These are phyloP conservation scores for Polychytrium aggregatum DNA, from an alignment of 192 early-diverging fungal genomes.

Conservation along the genomic window DNA sequence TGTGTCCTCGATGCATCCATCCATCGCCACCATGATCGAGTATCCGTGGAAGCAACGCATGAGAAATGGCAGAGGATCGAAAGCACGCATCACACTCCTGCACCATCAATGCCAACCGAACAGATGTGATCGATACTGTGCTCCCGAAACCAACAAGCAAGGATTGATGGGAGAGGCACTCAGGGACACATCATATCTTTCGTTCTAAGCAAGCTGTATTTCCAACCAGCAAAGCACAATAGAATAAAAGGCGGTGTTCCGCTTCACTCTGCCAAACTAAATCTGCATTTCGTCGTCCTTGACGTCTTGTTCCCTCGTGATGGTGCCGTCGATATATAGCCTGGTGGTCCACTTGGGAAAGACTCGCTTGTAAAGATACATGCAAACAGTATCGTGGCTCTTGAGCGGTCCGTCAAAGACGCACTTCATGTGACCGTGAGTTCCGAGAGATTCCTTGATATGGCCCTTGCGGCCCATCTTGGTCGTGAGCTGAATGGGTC, in stretches of 20 bases:
- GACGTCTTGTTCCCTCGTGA: too few relatives aligned
- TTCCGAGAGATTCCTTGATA: conserved; percentile 87
- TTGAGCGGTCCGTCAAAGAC: conserved; percentile 79
- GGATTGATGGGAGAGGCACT: too few relatives aligned
- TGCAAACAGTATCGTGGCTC: conserved; percentile 90
- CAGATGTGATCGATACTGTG: too few relatives aligned
- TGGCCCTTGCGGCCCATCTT: conserved; percentile 88
- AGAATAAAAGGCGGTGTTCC: not conserved
- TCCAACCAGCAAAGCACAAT: not conserved
- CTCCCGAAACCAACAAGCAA: too few relatives aligned
- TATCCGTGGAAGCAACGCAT: too few relatives aligned
- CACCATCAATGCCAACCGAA: too few relatives aligned
- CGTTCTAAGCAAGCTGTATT: not conserved
- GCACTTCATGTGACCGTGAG: conserved; percentile 96
- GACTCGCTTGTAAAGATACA: conserved; percentile 92
- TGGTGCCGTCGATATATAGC: too few relatives aligned
- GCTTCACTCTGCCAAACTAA: not conserved
- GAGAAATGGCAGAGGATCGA: too few relatives aligned
- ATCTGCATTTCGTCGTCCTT: not conserved
- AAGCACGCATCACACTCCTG: too few relatives aligned
- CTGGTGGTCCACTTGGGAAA: conserved; percentile 94
- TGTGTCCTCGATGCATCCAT: too few relatives aligned
- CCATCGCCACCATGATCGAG: too few relatives aligned
- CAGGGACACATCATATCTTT: not conserved
- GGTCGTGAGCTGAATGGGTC: conserved; percentile 84